Evolutionary conservation across 805 yeast genomes (phyloP), one percentile per base, ranked within the genome.

Genomic region (Sugiyamaella mastotermitis): DNA sequence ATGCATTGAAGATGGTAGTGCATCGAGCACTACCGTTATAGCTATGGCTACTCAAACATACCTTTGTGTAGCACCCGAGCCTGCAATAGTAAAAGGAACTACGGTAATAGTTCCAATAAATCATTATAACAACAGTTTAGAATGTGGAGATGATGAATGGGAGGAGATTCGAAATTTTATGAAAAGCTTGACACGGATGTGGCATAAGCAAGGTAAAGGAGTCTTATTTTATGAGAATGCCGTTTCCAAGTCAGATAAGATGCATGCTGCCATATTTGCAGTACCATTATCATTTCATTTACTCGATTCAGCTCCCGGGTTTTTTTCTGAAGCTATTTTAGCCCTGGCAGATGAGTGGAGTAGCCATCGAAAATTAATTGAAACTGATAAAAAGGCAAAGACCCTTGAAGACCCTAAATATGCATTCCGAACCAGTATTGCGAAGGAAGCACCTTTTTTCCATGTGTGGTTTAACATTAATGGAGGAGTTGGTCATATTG

Each of bases 401-500:
- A 37, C 33, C 11, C 33, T 47, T 10, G 50, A 56, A 2, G 47
- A 47, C 5, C 55, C 57, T 1, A 42, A 46, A 24, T 44, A 30
- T 16, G 55, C 53, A 11, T 53, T 53, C 40, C 53, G 61, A 22
- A 43, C 53, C 3, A 48, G 57, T 10, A 58, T 72, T 17, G 72
- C 74, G 3, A 61, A 65, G 33, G 72, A 71, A 36, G 69, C 74
- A 2, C 72, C 74, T 1, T 72, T 61, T 46, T 71, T 68, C 49
- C 77, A 72, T 47, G 71, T 67, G 5, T 72, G 78, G 78, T 52
- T 68, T 35, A 55, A 56, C 14, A 31, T 65, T 4, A 61, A 66
- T 33, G 76, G 75, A 15, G 77, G 78, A 0, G 35, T 68, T 28
- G 78, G 74, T 1, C 77, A 71, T 49, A 68, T 72, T 5, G 60